A percentile compares a stretch with the other conserved stretches of the same genome.
These are phyloP conservation scores for Phaffomyces antillensis DNA, from an alignment of 805 yeast genomes.

Conservation along the genomic window DNA sequence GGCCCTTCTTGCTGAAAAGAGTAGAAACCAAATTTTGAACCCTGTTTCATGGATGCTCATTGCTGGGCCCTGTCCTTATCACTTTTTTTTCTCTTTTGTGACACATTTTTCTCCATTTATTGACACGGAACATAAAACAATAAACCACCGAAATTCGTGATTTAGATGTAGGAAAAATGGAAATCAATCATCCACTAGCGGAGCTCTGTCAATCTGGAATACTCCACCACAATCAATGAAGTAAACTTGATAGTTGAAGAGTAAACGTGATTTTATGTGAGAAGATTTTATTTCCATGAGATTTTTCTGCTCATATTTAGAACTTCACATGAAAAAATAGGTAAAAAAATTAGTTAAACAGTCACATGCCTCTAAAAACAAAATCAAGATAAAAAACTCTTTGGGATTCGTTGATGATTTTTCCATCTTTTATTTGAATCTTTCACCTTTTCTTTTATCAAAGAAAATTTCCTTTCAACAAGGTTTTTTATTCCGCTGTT, in stretches of 20 bases:
- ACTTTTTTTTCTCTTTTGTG: not conserved
- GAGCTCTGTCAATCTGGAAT: not conserved
- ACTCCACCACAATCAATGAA: not conserved
- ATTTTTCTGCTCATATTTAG: not conserved
- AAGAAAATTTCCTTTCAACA: too few relatives aligned
- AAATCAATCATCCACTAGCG: too few relatives aligned
- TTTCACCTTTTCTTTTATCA: too few relatives aligned
- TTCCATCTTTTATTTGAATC: too few relatives aligned
- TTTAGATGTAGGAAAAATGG: too few relatives aligned
- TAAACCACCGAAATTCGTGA: not conserved
- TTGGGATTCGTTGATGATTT: not conserved
- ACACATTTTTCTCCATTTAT: not conserved
- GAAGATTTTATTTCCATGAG: not conserved
- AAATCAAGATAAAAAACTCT: not conserved
- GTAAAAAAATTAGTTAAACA: not conserved
- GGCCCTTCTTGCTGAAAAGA: too few relatives aligned
- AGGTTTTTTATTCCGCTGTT: too few relatives aligned
- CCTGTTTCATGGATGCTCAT: too few relatives aligned
- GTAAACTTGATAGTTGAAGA: not conserved
- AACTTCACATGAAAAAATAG: not conserved
- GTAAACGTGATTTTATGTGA: not conserved
- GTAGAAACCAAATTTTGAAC: too few relatives aligned
- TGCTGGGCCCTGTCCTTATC: too few relatives aligned
- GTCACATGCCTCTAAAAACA: not conserved
- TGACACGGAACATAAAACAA: not conserved